Evolutionary conservation across 768 basidiomycete species (phyloP).

Genomic region (Collybiopsis confluens): DNA sequence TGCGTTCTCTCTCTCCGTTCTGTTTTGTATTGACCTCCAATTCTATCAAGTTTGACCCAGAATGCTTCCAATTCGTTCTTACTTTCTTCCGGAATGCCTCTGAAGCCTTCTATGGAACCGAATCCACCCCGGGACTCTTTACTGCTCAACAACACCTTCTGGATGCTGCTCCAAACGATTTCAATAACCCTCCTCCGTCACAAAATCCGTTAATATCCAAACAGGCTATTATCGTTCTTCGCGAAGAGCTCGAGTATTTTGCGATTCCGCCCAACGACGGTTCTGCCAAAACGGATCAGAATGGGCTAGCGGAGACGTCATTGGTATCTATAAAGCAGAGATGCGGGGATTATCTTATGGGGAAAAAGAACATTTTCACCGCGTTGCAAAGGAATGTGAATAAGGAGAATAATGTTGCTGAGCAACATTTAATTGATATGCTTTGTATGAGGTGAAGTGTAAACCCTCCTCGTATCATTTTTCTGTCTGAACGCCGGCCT

Average conservation of each 20-base stretch:
- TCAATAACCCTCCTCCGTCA: slow-evolving; percentile 51
- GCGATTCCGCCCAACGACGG: slow-evolving; percentile 80
- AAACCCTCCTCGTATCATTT: not conserved
- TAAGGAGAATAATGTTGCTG: slow-evolving; percentile 98
- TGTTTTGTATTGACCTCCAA: slow-evolving; percentile 6
- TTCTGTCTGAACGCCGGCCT: not conserved
- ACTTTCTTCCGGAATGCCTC: slow-evolving; percentile 88
- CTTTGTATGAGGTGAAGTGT: slow-evolving; percentile 89
- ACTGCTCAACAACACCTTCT: slow-evolving; percentile 77
- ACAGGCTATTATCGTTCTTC: slow-evolving; percentile 96
- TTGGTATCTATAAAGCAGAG: slow-evolving; percentile 79
- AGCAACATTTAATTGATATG: slow-evolving; percentile 99
- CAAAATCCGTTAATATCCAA: slow-evolving; percentile 93
- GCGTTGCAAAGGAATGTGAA: slow-evolving; percentile 98
- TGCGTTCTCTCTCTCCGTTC: not conserved
- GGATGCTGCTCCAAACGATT: slow-evolving; percentile 54
- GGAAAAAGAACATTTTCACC: slow-evolving; percentile 91
- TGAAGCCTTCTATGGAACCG: slow-evolving; percentile 88
- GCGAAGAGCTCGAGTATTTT: slow-evolving; percentile 98
- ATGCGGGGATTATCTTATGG: slow-evolving; percentile 85
- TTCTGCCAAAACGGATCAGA: slow-evolving; percentile 61
- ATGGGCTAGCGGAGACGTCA: slow-evolving; percentile 74
- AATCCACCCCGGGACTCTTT: slow-evolving; percentile 66
- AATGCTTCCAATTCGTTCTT: slow-evolving; percentile 92
- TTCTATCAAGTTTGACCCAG: slow-evolving; percentile 81